phyloP scores from a whole-genome alignment of 345 rosid genomes.

The Firmiana major region DNA sequence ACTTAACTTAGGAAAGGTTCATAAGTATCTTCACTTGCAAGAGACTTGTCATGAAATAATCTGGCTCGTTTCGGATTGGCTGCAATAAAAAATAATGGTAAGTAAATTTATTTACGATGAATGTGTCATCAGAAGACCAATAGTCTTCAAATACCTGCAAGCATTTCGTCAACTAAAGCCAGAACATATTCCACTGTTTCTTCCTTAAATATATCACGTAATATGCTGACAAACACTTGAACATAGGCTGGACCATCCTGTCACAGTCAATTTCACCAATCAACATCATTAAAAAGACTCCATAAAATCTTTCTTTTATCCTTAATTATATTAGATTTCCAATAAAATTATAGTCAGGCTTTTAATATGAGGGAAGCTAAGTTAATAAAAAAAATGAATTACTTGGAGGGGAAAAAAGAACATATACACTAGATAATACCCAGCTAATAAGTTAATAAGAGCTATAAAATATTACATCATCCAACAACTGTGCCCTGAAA shows the following conservation, averaged over 20 bases:
- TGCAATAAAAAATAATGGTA: conserved; percentile 35
- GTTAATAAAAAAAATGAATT: not conserved
- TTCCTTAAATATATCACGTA: conserved; percentile 85
- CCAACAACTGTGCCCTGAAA: conserved; percentile 77
- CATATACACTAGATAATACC: conserved; percentile 10
- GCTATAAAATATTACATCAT: conserved; percentile 52
- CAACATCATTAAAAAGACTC: not conserved
- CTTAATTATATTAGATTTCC: not conserved
- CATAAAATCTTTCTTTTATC: not conserved
- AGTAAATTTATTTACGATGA: conserved; percentile 13
- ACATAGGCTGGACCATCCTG: conserved; percentile 97
- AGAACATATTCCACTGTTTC: conserved; percentile 97
- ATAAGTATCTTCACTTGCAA: conserved; percentile 71
- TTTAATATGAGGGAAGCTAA: conserved; percentile 3
- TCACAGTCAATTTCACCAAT: conserved; percentile 19
- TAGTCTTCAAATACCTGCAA: conserved; percentile 46
- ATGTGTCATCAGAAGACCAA: not conserved
- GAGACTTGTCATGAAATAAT: conserved; percentile 81
- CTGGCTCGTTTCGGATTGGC: conserved; percentile 89
- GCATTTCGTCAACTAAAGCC: conserved; percentile 89
- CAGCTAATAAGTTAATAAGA: conserved; percentile 15
- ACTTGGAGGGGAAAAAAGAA: not conserved
- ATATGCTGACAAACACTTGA: conserved; percentile 76
- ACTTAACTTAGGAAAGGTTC: conserved; percentile 95
- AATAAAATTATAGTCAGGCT: not conserved